phyloP scores from a whole-genome alignment of 805 yeast species.

The Candida montana region DNA sequence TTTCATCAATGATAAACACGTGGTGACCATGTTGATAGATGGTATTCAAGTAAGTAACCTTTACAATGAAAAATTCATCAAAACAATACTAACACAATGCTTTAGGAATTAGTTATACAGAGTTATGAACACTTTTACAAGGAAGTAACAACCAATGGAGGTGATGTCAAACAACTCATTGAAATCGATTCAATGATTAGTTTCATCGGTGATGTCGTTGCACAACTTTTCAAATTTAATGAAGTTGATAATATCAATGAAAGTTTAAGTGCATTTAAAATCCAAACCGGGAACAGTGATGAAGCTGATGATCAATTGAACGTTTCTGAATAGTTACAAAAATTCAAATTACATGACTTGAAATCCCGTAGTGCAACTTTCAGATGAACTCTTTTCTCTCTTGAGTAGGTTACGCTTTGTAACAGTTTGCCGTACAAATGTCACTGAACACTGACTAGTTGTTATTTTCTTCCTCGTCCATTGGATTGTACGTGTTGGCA shows the following conservation, averaged over 20 bases:
- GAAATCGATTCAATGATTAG: constrained; percentile 58
- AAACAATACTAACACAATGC: constrained; percentile 4
- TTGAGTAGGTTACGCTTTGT: too few relatives aligned
- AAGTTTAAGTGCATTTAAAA: not conserved
- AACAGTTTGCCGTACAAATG: too few relatives aligned
- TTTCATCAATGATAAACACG: constrained; percentile 53
- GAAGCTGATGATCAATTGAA: constrained; percentile 10
- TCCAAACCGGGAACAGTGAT: not conserved
- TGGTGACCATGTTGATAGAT: constrained; percentile 49
- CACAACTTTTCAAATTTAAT: constrained; percentile 25
- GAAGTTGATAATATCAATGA: constrained; percentile 13
- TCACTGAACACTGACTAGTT: not conserved
- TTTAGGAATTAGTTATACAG: constrained; percentile 44
- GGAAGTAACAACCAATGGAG: constrained; percentile 21
- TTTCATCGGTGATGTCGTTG: constrained; percentile 36
- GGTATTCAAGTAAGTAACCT: constrained; percentile 43
- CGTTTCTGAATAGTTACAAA: constrained; percentile 4
- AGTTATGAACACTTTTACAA: constrained; percentile 52
- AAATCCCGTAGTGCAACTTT: too few relatives aligned
- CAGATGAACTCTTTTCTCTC: too few relatives aligned
- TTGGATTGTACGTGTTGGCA: constrained; percentile 79
- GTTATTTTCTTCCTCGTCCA: constrained; percentile 61
- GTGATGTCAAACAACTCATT: constrained; percentile 43
- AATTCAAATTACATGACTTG: too few relatives aligned
- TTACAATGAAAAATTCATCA: too few relatives aligned